These are phyloP conservation scores for Penicillium paxilli DNA, from an alignment of 495 filamentous ascomycete species.

Conservation along the genomic window DNA sequence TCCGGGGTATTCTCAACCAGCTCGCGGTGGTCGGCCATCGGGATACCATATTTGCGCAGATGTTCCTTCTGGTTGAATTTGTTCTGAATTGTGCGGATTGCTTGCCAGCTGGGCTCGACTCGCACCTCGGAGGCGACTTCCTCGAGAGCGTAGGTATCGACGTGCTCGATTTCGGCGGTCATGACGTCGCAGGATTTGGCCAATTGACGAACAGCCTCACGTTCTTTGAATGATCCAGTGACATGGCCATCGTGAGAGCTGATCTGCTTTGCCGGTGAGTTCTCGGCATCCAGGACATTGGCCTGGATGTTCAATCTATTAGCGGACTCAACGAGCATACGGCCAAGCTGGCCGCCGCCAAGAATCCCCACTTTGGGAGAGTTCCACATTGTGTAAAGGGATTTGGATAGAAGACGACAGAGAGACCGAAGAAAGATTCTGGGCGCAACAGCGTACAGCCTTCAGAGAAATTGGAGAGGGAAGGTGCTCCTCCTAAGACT, in stretches of 20 bases:
- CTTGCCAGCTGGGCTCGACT: constrained; percentile 87
- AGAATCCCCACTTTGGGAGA: constrained; percentile 63
- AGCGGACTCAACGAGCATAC: constrained; percentile 93
- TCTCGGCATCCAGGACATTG: constrained; percentile 75
- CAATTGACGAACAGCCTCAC: constrained; percentile 71
- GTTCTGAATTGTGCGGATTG: constrained; percentile 91
- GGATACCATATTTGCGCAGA: constrained; percentile 62
- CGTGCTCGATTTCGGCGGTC: constrained; percentile 98
- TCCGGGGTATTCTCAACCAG: constrained; percentile 52
- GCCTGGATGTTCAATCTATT: constrained; percentile 81
- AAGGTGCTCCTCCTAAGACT: not conserved
- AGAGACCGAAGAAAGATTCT: not conserved
- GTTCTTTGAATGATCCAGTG: constrained; percentile 81
- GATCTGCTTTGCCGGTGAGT: constrained; percentile 88
- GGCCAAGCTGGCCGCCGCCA: constrained; percentile 83
- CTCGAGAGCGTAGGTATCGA: constrained; percentile 88
- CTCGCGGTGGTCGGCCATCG: constrained; percentile 67
- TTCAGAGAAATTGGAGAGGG: not conserved
- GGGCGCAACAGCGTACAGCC: not conserved
- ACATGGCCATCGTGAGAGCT: constrained; percentile 74
- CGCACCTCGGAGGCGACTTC: constrained; percentile 65
- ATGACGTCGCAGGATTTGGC: constrained; percentile 78
- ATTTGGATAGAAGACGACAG: constrained; percentile 3
- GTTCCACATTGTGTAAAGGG: constrained; percentile 43
- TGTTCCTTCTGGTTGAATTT: constrained; percentile 92